Percentiles rank a stretch among this genome's conserved stretches.
Evolutionary conservation across 352 stramenopile genomes (phyloP).

Genomic region (Phytophthora cajani): DNA sequence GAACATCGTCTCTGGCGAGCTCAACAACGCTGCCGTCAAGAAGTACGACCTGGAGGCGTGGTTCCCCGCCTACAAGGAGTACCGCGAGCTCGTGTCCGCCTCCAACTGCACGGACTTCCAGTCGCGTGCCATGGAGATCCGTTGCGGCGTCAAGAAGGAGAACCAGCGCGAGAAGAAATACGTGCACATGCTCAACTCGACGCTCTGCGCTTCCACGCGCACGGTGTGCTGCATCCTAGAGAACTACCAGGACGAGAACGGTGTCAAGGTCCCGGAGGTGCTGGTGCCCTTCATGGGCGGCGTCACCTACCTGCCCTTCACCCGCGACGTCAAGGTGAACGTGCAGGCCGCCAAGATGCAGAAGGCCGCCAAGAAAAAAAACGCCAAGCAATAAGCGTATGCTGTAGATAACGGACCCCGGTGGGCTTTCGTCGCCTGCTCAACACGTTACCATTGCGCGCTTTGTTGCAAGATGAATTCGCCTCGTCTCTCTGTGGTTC

Average conservation of each 20-base stretch:
- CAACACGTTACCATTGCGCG: constrained; percentile 32
- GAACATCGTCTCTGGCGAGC: constrained; percentile 97
- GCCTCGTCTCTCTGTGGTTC: constrained; percentile 10
- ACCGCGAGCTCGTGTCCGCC: constrained; percentile 98
- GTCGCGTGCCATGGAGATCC: constrained; percentile 97
- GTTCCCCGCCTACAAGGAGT: constrained; percentile 99
- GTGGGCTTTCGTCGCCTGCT: constrained; percentile 10
- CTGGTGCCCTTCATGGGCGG: constrained; percentile 98
- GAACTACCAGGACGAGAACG: constrained; percentile 98
- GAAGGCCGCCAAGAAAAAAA: constrained; percentile 95
- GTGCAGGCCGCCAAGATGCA: constrained; percentile 95
- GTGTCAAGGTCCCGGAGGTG: constrained; percentile 97
- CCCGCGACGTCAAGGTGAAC: constrained; percentile 93
- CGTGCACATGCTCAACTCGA: constrained; percentile 99
- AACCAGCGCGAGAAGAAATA: constrained; percentile 97
- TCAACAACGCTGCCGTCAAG: constrained; percentile 99
- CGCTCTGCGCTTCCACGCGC: constrained; percentile 97
- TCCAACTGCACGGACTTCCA: constrained; percentile 99
- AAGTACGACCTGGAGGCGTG: constrained; percentile 99
- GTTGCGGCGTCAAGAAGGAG: constrained; percentile 96
- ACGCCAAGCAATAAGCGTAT: constrained; percentile 60
- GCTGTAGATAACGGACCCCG: constrained; percentile 35
- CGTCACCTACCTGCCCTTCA: constrained; percentile 98
- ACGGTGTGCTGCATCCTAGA: constrained; percentile 99
- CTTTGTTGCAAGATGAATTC: constrained; percentile 13